These are phyloP conservation scores for Chalciporus piperatus DNA, from an alignment of 768 basidiomycete species.

Conservation along the genomic window DNA sequence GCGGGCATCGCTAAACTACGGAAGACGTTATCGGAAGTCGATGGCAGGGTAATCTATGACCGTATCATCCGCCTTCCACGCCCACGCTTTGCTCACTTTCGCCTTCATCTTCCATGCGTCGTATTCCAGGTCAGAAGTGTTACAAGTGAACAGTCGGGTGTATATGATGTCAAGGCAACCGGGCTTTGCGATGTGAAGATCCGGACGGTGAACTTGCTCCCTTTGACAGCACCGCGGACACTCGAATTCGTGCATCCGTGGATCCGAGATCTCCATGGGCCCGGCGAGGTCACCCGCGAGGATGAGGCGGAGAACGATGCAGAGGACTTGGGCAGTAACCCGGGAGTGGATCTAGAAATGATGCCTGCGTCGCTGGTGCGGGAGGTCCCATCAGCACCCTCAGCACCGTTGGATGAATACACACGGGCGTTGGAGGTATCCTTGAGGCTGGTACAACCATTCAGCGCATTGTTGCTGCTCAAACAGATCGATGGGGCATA, in stretches of 20 bases:
- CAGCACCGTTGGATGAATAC: no score
- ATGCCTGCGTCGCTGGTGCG: not conserved
- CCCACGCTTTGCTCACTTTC: conserved; percentile 3
- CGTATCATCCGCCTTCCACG: not conserved
- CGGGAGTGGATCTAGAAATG: not conserved
- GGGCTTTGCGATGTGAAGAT: conserved; percentile 2
- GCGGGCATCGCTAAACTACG: not conserved
- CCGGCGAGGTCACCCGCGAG: no score
- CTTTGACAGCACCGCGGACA: no score
- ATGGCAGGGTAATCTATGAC: not conserved
- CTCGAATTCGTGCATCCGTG: no score
- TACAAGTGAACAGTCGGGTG: no score
- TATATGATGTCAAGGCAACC: not conserved
- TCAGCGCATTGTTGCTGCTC: conserved; percentile 7
- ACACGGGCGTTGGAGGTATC: not conserved
- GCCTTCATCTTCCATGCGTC: conserved; percentile 3
- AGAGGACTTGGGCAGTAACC: not conserved
- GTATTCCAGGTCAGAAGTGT: not conserved
- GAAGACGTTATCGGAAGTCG: not conserved
- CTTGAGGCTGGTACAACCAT: conserved; percentile 1
- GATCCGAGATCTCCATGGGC: no score
- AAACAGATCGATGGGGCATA: not conserved
- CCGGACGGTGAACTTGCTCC: not conserved
- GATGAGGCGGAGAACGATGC: no score
- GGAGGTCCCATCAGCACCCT: not conserved